Base-by-base conservation (phyloP, 2,329 filamentous ascomycete genomes). In the Fusarium cyanostomum region DNA sequence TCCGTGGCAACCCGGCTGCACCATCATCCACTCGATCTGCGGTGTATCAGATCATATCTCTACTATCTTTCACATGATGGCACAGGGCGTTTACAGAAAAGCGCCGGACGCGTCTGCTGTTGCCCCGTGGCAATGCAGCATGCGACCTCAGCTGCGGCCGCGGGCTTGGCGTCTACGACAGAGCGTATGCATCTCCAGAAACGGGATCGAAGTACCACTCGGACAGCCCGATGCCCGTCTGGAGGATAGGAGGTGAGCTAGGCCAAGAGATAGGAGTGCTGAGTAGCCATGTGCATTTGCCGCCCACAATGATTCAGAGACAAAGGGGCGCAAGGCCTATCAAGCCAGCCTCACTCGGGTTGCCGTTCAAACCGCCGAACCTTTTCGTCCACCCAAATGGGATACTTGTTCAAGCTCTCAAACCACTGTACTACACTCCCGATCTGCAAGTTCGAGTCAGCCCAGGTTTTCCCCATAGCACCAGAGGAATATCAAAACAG, bases 371-470 rank as follows among this genome's bases (percentile, higher is more conserved):
- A 57, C 45, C 24, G 38, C 34, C 21, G 33, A 15, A 60, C 35
- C 51, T 55, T 58, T 10, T 63, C 15, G 11, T 64, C 64, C 15
- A 59, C 52, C 60, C 49, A 52, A 30, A 72, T 62, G 5, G 68
- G 63, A 41, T 71, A 67, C 49, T 68, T 73, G 56, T 55, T 62
- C 46, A 69, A 39, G 26, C 62, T 71, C 41, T 73, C 70, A 35
- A 63, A 71, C 57, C 59, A 67, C 53, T 71, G 69, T 21, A 71
- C 39, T 81, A 37, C 54, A 18, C 57, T 59, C 2, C 57, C 57
- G 13, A 60, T 60, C 57, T 60, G 18, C 2, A 26, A n/a, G 18
- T 0, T 1, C 4, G 8, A 3, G 18, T 38, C 13, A 42, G 26
- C 7, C 7, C 11, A n/a, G 3, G 10, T 5, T 8, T 0, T 3